Evolutionary conservation across 441 rosid species (phyloP).

Genomic region (Pelargonium cotyledonis): DNA sequence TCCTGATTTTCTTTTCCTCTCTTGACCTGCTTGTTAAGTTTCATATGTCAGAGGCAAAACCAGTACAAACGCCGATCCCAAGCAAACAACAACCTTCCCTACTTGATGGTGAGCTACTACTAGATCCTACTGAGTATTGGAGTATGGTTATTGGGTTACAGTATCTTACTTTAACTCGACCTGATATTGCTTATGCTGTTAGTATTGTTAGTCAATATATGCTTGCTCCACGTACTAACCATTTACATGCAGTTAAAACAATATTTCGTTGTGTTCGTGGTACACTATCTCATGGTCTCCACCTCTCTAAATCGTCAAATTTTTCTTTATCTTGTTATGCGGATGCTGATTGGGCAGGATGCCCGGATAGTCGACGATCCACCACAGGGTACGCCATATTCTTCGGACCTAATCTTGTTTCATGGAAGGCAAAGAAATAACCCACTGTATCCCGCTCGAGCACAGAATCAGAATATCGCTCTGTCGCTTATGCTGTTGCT

Average conservation of each 20-base stretch:
- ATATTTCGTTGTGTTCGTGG: not conserved
- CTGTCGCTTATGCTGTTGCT: not conserved
- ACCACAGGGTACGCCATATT: not conserved
- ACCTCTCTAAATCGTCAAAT: too few relatives aligned
- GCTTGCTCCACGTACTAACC: not conserved
- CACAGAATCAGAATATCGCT: not conserved
- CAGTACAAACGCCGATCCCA: not conserved
- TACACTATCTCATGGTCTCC: not conserved
- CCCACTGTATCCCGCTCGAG: not conserved
- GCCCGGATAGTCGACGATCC: not conserved
- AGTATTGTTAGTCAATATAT: not conserved
- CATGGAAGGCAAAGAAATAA: not conserved
- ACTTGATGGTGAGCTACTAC: not conserved
- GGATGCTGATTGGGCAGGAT: not conserved
- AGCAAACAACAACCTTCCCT: not conserved
- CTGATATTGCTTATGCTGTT: not conserved
- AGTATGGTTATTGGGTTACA: not conserved
- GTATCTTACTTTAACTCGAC: not conserved
- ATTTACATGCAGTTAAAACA: not conserved
- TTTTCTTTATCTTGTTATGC: not conserved
- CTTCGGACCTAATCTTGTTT: not conserved
- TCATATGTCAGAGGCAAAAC: not conserved
- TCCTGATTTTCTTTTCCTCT: not conserved
- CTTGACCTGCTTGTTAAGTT: not conserved
- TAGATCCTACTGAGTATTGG: not conserved